Evolutionary conservation across 805 yeast species (phyloP), one percentile per base, ranked within the genome.

Genomic region (Komagataella mondaviorum): DNA sequence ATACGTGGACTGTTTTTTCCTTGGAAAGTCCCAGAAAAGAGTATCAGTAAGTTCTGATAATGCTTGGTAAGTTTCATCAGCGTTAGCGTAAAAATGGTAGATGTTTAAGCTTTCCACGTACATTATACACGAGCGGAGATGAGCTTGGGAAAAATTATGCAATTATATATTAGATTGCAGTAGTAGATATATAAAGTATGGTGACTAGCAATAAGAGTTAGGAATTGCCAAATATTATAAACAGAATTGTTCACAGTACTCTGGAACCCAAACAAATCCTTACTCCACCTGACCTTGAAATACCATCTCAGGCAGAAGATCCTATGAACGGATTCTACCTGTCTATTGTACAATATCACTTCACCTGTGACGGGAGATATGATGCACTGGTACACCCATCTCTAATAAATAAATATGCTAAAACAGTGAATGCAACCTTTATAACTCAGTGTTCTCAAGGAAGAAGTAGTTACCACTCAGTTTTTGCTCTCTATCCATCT

Each of bases 401-500:
- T 30, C 10, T 30, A 12, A 30, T 30, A 30, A 30, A 30, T 30
- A 30, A 30, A 14, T 30, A 30, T 30, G 39, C 39, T 30, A 30
- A 30, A 30, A 30, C 39, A 30, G 39, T 30, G 39, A 30, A 30
- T 30, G 39, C 39, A 30, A 45, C 36, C 43, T 23, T 65, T 63
- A 73, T 59, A 73, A 68, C 53, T 70, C 80, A 48, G 70, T 60
- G 59, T 71, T 80, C 64, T 91, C 99, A 71, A 93, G 78, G 81
- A 93, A 93, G 83, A 93, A 93, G 75, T 85, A 93, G 76, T 91
- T 90, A 55, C 99, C 99, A 49, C 80, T 64, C 47, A 79, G 65
- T 73, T 93, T 93, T 72, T 93, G 99, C 73, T 93, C 98, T 72
- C 85, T 93, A 71, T 93, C 99, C 96, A 93, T 88, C 77, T 93